phyloP scores from a whole-genome alignment of 1,139 yeast species.

The Hanseniaspora sp. region DNA sequence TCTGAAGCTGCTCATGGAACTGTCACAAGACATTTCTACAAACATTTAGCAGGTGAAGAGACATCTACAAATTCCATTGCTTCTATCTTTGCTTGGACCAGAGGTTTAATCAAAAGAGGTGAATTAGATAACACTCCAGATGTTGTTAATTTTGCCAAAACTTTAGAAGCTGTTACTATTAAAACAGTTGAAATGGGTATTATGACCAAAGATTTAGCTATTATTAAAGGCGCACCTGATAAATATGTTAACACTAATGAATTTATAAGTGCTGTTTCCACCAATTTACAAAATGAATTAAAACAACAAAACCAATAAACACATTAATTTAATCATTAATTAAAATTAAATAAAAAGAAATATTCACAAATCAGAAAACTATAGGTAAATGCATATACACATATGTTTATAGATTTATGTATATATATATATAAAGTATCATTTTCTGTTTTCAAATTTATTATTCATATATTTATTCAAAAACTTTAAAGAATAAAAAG shows the following conservation, averaged over 20 bases:
- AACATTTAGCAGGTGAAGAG: conserved; percentile 72
- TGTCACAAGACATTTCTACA: conserved; percentile 77
- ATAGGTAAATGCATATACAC: no score
- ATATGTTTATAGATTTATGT: no score
- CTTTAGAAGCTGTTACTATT: conserved; percentile 55
- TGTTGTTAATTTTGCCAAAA: conserved; percentile 55
- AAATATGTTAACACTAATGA: conserved; percentile 66
- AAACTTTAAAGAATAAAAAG: conserved; percentile 35
- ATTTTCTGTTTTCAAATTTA: conserved; percentile 17
- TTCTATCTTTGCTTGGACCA: conserved; percentile 76
- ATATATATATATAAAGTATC: background rate
- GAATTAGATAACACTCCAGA: conserved; percentile 61
- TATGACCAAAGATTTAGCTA: conserved; percentile 76
- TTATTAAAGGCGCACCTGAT: conserved; percentile 57
- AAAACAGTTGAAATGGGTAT: conserved; percentile 61
- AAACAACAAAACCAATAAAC: background rate
- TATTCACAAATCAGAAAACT: no score
- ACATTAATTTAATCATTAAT: no score
- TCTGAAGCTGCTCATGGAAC: conserved; percentile 84
- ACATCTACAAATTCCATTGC: conserved; percentile 80
- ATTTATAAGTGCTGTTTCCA: conserved; percentile 61
- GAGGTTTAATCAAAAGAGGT: conserved; percentile 75
- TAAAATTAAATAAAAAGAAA: no score
- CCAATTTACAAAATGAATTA: conserved; percentile 28
- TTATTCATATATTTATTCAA: conserved; percentile 36